These are phyloP conservation scores for Malania oleifera DNA, from an alignment of 164 flowering plant genomes.

Conservation along the genomic window DNA sequence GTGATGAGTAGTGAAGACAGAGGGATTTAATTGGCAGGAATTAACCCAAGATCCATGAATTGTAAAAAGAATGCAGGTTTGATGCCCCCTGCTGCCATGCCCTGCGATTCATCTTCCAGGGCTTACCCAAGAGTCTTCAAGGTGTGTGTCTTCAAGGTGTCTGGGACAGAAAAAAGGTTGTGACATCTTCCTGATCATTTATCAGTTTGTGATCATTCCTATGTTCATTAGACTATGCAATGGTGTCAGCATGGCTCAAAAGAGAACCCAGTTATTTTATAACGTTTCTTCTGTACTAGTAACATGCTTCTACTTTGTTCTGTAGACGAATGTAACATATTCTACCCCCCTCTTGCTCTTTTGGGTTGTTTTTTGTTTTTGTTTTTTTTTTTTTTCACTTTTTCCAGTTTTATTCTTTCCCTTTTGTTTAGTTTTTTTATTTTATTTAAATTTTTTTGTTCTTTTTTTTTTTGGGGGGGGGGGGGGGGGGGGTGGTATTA, in stretches of 20 bases:
- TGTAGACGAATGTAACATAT: too few relatives aligned
- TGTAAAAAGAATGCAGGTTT: neutral
- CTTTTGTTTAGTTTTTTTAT: too few relatives aligned
- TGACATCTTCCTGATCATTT: neutral
- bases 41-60: neutral
- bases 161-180: neutral
- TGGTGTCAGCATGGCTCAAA: neutral
- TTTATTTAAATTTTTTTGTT: too few relatives aligned
- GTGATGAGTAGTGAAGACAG: constrained; percentile 6
- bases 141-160: too few relatives aligned
- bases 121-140: neutral
- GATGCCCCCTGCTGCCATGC: neutral
- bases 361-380: too few relatives aligned
- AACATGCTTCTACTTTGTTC: too few relatives aligned
- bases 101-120: neutral
- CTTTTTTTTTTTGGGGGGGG: too few relatives aligned
- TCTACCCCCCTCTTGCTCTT: too few relatives aligned
- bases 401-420: too few relatives aligned
- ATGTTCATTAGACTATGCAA: constrained; percentile 6
- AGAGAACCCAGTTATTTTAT: constrained; percentile 16
- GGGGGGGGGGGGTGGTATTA: too few relatives aligned
- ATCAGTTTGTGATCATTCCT: constrained; percentile 12
- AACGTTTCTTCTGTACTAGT: too few relatives aligned
- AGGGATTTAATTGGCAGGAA: neutral
- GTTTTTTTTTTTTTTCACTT: too few relatives aligned